Base-by-base conservation (phyloP, 176 grass and related monocot species). In the Oryza coarctata region DNA sequence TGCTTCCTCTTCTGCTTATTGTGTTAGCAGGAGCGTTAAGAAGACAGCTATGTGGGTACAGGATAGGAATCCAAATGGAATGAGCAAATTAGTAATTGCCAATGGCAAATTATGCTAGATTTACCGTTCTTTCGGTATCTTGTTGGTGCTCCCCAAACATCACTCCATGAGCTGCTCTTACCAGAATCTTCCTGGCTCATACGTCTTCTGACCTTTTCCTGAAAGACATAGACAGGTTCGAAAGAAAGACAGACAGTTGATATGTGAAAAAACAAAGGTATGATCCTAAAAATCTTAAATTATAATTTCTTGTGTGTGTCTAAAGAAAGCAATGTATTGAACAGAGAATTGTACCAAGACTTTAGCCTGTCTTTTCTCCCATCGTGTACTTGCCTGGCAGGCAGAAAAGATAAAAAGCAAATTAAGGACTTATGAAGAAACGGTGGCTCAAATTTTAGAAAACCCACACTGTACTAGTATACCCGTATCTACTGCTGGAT, bases 311-410 rank as follows among this genome's bases (percentile, higher is more conserved):
- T 22, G 13, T 12, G 44, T 33, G 32, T 61, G 61, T 77, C 55
- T 63, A 40, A 70, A 31, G 9, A 86, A 85, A 36, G 11, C 5
- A 7, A 20, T 65, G 25, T 81, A 80, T 74, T 7, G 72, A 71
- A 66, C 27, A 87, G 57, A 78, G 75, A 82, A 83, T 33, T 40
- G n/a, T 94, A 92, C 96, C 93, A 95, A 80, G 60, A 99, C 93
- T 94, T 99, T 92, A 73, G 93, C 87, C 65, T 99, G 96, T 80
- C 93, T 85, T 87, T 93, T 99, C 76, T 99, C 82, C 96, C 96
- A 99, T 22, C 96, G 85, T 41, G 82, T 84, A 65, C 77, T 92
- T 75, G 96, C 96, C 96, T 99, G 82, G 63, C 26, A 88, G 23
- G 18, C 36, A 81, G 15, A 36, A 63, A 58, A 83, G 20, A 15